phyloP scores from a whole-genome alignment of 306 rosid genomes.

The Prunus padus region DNA sequence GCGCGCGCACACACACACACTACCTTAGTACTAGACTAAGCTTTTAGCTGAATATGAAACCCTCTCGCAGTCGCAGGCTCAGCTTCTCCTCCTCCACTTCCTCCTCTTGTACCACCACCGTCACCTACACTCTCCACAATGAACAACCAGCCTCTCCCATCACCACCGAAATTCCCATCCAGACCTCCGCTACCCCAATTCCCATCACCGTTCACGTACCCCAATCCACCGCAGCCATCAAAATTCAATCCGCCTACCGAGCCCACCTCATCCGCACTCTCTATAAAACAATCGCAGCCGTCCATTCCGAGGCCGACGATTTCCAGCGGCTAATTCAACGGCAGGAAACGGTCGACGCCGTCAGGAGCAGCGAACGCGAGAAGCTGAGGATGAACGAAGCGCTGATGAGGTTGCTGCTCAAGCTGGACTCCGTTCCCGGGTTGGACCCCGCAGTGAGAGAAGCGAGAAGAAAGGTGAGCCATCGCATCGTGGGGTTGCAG shows the following conservation, averaged over 20 bases:
- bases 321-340: constrained; percentile 67
- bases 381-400: constrained; percentile 78
- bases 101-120: constrained; percentile 27
- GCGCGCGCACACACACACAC: too few relatives aligned
- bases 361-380: constrained; percentile 61
- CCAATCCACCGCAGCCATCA: constrained; percentile 41
- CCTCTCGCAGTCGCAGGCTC: constrained; percentile 30
- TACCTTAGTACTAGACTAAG: too few relatives aligned
- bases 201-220: constrained; percentile 31
- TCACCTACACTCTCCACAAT: constrained; percentile 46
- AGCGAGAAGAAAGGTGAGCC: constrained; percentile 75
- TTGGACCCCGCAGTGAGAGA: constrained; percentile 76
- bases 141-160: constrained; percentile 51
- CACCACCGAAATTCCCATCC: constrained; percentile 39
- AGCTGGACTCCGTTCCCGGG: constrained; percentile 84
- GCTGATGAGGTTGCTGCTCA: constrained; percentile 67
- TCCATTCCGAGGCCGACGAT: constrained; percentile 55
- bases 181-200: constrained; percentile 27
- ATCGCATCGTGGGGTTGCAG: constrained; percentile 86
- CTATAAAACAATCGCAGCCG: constrained; percentile 53
- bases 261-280: constrained; percentile 66
- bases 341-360: constrained; percentile 92
- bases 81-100: constrained; percentile 29
- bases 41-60: constrained; percentile 31
- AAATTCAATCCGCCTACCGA: constrained; percentile 73